Evolutionary conservation across 2,329 filamentous ascomycete genomes (phyloP).

Genomic region (Aspergillus persii): DNA sequence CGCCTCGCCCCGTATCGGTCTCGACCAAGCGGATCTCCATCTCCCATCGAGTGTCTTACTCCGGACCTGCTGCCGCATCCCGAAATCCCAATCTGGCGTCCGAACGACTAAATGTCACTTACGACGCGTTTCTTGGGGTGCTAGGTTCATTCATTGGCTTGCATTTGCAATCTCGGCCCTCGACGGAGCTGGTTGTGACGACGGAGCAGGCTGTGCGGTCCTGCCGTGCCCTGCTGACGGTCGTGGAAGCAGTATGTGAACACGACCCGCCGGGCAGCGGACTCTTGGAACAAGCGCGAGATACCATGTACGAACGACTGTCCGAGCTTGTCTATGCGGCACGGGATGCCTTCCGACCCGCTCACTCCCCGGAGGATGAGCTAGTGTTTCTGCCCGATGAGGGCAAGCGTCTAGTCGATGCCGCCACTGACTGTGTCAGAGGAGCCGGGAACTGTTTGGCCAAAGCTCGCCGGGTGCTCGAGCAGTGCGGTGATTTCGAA

Average conservation of each 20-base stretch:
- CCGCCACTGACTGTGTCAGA: slow-evolving; percentile 83
- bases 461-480: slow-evolving; percentile 79
- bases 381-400: slow-evolving; percentile 79
- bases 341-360: slow-evolving; percentile 70
- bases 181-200: slow-evolving; percentile 75
- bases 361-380: slow-evolving; percentile 66
- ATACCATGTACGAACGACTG: slow-evolving; percentile 75
- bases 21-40: slow-evolving; percentile 52
- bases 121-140: slow-evolving; percentile 86
- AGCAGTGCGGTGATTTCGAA: slow-evolving; percentile 88
- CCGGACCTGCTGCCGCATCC: slow-evolving; percentile 62
- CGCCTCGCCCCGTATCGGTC: slow-evolving; percentile 32
- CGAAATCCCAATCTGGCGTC: slow-evolving; percentile 75
- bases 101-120: slow-evolving; percentile 72
- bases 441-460: slow-evolving; percentile 88
- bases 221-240: slow-evolving; percentile 72
- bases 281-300: slow-evolving; percentile 65
- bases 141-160: slow-evolving; percentile 92
- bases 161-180: slow-evolving; percentile 88
- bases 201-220: slow-evolving; percentile 81
- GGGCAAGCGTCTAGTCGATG: slow-evolving; percentile 69
- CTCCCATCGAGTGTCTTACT: slow-evolving; percentile 74
- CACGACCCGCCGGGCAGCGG: slow-evolving; percentile 69
- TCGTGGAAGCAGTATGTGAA: slow-evolving; percentile 78
- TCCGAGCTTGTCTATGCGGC: slow-evolving; percentile 78